Evolutionary conservation across 306 rosid species (phyloP).

Genomic region (Quercus suber): DNA sequence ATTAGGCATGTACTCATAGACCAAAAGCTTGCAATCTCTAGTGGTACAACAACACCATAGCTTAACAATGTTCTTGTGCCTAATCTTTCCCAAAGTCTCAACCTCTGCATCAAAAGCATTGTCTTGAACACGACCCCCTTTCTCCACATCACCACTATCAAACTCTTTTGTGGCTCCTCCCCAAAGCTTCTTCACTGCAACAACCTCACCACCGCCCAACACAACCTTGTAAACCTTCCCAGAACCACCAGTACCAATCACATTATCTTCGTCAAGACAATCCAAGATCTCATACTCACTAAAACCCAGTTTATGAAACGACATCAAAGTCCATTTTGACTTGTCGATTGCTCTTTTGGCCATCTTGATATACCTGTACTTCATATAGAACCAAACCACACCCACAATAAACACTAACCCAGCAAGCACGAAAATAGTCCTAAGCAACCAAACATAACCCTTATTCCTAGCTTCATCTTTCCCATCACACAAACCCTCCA

Average conservation of each 20-base stretch:
- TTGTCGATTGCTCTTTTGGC: conserved; percentile 53
- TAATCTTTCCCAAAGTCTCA: conserved; percentile 75
- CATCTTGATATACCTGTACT: conserved; percentile 53
- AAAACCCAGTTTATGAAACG: conserved; percentile 95
- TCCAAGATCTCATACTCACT: conserved; percentile 79
- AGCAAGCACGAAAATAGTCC: conserved; percentile 56
- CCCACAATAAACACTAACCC: conserved; percentile 58
- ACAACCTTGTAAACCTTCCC: conserved; percentile 93
- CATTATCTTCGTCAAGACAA: conserved; percentile 82
- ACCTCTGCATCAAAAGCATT: conserved; percentile 85
- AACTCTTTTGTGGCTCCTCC: conserved; percentile 35
- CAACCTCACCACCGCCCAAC: conserved; percentile 59
- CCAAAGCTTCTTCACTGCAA: conserved; percentile 89
- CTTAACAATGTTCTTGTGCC: conserved; percentile 96
- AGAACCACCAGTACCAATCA: conserved; percentile 80
- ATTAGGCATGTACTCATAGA: conserved; percentile 94
- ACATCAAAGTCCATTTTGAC: conserved; percentile 81
- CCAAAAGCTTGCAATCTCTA: conserved; percentile 78
- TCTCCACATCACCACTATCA: conserved; percentile 54
- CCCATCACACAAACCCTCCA: conserved; percentile 48
- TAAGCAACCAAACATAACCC: conserved; percentile 57
- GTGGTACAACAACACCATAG: conserved; percentile 94
- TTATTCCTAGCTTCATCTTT: conserved; percentile 27
- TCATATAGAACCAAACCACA: conserved; percentile 66
- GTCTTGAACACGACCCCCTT: conserved; percentile 46